Conservation (phyloP, 2,329 filamentous ascomycete species). For the Colletotrichum tanaceti region DNA sequence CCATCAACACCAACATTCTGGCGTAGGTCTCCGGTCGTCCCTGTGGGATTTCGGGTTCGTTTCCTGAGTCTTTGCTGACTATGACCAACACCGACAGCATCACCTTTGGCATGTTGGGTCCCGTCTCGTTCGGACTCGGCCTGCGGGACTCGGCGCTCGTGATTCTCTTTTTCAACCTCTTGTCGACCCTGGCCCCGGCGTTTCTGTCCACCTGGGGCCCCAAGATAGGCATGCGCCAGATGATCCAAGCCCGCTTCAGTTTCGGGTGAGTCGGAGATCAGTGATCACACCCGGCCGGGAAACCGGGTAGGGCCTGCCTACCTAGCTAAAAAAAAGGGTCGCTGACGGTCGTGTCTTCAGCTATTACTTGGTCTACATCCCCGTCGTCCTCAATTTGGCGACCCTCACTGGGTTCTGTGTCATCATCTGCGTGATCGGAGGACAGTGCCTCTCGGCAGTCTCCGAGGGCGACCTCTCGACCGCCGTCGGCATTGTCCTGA, state of each 20-base stretch:
- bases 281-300: too few relatives aligned
- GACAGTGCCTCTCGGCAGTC: constrained; percentile 55
- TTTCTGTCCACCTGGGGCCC: constrained; percentile 57
- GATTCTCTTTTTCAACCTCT: constrained; percentile 59
- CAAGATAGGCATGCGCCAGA: constrained; percentile 59
- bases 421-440: constrained; percentile 60
- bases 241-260: constrained; percentile 58
- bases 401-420: constrained; percentile 62
- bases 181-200: constrained; percentile 53
- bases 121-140: constrained; percentile 55
- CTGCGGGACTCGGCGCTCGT: constrained; percentile 57
- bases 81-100: constrained; percentile 44
- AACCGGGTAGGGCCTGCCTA: too few relatives aligned
- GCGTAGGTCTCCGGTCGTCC: constrained; percentile 43
- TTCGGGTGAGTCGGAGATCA: too few relatives aligned
- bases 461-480: constrained; percentile 52
- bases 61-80: constrained; percentile 6
- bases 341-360: constrained; percentile 5
- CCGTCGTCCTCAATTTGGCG: constrained; percentile 57
- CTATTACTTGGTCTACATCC: constrained; percentile 42
- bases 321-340: too few relatives aligned
- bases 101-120: constrained; percentile 58
- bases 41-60: too few relatives aligned
- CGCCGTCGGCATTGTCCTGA: constrained; percentile 61
- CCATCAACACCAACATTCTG: constrained; percentile 48